These are phyloP conservation scores for Coleophoma eucalyptorum DNA, from an alignment of 2,329 filamentous ascomycete species.

Conservation along the genomic window DNA sequence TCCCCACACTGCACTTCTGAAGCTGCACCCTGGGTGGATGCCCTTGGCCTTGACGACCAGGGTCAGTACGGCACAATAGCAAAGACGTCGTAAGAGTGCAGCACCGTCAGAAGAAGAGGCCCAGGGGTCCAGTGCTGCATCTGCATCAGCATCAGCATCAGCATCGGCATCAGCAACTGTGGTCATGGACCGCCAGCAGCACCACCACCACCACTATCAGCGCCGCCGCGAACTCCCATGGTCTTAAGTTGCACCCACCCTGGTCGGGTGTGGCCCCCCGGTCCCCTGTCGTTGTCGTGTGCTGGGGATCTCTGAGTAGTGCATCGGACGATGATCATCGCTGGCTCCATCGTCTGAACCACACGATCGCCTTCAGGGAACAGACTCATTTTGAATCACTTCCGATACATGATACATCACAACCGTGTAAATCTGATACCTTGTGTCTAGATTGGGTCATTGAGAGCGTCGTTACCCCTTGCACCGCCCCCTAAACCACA, in stretches of 20 bases:
- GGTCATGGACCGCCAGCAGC: too few species aligned
- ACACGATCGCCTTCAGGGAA: constrained; percentile 21
- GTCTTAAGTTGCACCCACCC: constrained; percentile 11
- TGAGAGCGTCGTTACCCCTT: neutral
- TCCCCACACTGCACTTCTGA: constrained; percentile 23
- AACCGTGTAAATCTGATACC: constrained; percentile 3
- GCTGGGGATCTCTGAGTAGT: constrained; percentile 17
- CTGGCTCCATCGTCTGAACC: constrained; percentile 18
- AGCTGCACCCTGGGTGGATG: constrained; percentile 12
- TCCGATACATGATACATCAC: constrained; percentile 14
- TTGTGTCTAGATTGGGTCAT: neutral
- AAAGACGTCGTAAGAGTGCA: too few species aligned
- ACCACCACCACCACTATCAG: too few species aligned
- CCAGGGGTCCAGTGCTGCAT: too few species aligned
- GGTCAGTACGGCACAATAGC: too few species aligned
- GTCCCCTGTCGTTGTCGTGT: constrained; percentile 12
- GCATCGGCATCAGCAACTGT: too few species aligned
- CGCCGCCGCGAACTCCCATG: constrained; percentile 12
- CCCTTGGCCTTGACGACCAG: neutral
- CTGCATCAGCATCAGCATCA: too few species aligned
- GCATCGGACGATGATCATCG: constrained; percentile 10
- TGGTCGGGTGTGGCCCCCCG: constrained; percentile 1
- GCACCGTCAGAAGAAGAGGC: too few species aligned
- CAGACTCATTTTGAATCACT: constrained; percentile 21
- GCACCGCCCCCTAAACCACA: neutral